These are phyloP conservation scores for Scortechinia acanthostroma DNA, from an alignment of 2,329 filamentous ascomycete species.

Conservation along the genomic window DNA sequence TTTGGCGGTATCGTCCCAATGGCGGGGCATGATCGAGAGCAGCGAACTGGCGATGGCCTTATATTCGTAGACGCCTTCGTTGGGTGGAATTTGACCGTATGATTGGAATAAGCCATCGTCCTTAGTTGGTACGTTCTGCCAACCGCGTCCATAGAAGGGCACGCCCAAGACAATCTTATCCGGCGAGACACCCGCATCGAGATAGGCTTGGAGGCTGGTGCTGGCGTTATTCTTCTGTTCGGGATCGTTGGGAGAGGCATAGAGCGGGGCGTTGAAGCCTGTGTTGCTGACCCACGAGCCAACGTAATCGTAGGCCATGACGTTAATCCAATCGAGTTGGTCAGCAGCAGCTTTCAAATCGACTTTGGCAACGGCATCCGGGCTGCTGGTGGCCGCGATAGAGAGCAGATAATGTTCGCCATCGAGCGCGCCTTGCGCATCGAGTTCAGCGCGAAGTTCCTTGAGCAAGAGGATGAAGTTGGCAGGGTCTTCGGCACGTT, in stretches of 20 bases:
- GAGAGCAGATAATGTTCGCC: too few species aligned
- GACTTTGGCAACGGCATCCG: conserved; percentile 16
- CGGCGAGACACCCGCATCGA: conserved; percentile 2
- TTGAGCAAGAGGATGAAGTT: conserved; percentile 10
- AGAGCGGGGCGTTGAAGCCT: conserved; percentile 6
- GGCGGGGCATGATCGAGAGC: too few species aligned
- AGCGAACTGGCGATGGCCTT: conserved; percentile 13
- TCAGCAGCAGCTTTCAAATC: conserved; percentile 10
- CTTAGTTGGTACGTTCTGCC: conserved; percentile 11
- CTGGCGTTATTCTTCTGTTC: conserved; percentile 10
- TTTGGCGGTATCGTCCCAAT: too few species aligned
- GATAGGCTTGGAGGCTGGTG: conserved; percentile 8
- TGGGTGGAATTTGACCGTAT: conserved; percentile 13
- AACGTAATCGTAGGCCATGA: conserved; percentile 12
- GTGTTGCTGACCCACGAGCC: conserved; percentile 12
- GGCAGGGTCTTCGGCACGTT: conserved; percentile 19
- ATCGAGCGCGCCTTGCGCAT: too few species aligned
- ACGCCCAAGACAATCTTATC: conserved; percentile 5
- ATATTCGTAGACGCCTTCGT: conserved; percentile 13
- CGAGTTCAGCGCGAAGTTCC: conserved; percentile 8
- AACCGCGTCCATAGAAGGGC: conserved; percentile 7
- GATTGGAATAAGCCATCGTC: conserved; percentile 11
- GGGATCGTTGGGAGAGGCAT: conserved; percentile 14
- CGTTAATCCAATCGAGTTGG: conserved; percentile 10
- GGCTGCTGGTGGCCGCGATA: too few species aligned